These are phyloP conservation scores for Blastocystis sp. DNA, from an alignment of 352 stramenopile genomes.

Conservation along the genomic window DNA sequence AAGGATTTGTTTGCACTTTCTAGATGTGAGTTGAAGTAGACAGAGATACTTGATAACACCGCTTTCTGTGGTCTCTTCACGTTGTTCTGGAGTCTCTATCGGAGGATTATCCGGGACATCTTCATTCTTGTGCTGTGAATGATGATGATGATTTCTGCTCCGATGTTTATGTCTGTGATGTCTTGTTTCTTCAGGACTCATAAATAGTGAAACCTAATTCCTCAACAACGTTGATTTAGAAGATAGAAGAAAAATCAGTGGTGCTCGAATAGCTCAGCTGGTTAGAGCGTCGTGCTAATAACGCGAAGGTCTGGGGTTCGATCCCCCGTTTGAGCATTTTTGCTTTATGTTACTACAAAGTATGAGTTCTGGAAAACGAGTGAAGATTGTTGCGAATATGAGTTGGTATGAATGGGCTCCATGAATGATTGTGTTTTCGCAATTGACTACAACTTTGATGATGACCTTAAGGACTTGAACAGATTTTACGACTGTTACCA, in stretches of 20 bases:
- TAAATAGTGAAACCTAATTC: not conserved
- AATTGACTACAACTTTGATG: not conserved
- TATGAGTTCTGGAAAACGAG: no score
- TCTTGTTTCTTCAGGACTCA: not conserved
- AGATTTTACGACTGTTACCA: no score
- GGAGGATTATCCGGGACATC: not conserved
- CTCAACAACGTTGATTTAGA: not conserved
- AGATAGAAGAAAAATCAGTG: not conserved
- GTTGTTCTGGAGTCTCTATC: not conserved
- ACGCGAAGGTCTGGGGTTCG: slow-evolving; percentile 65
- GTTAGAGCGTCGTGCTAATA: slow-evolving; percentile 68
- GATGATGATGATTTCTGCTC: not conserved
- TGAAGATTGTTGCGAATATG: not conserved
- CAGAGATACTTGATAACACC: not conserved
- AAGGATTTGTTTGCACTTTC: slow-evolving; percentile 23
- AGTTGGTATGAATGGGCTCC: not conserved
- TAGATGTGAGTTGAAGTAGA: not conserved
- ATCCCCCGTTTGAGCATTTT: slow-evolving; percentile 68
- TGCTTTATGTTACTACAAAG: no score
- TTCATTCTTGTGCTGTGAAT: not conserved
- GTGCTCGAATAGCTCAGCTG: slow-evolving; percentile 68
- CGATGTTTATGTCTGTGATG: not conserved
- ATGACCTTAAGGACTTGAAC: not conserved
- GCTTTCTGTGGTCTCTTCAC: not conserved
- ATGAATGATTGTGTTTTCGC: not conserved